Percentiles rank a stretch among this genome's conserved stretches.
Evolutionary conservation across 768 basidiomycete species (phyloP).

Genomic region (Guyanaporus albipodus): DNA sequence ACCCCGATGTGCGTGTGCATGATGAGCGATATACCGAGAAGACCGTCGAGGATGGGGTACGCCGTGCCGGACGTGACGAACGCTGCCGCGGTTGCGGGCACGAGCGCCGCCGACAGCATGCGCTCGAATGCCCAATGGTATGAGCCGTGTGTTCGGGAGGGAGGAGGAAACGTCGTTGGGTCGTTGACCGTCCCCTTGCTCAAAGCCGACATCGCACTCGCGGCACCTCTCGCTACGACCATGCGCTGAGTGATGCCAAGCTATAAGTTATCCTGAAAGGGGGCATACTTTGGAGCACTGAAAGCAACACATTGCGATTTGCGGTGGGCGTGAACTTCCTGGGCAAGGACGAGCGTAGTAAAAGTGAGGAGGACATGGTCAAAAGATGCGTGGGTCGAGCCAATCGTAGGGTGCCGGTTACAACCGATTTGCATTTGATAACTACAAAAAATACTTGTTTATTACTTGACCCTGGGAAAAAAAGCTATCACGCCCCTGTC

Average conservation of each 20-base stretch:
- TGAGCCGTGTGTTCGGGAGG: constrained; percentile 80
- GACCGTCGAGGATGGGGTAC: constrained; percentile 85
- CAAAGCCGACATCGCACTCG: constrained; percentile 55
- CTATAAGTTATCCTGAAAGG: background rate
- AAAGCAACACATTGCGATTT: constrained; percentile 38
- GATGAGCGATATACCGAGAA: constrained; percentile 82
- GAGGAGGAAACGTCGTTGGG: constrained; percentile 82
- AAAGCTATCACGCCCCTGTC: too few species aligned
- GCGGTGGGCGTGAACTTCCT: constrained; percentile 37
- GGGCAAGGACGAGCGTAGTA: constrained; percentile 47
- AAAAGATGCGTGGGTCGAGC: background rate
- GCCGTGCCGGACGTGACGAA: constrained; percentile 71
- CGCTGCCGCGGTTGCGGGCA: constrained; percentile 85
- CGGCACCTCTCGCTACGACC: constrained; percentile 39
- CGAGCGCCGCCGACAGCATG: constrained; percentile 77
- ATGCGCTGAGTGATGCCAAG: background rate
- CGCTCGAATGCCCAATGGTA: constrained; percentile 95
- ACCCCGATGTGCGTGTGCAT: constrained; percentile 97
- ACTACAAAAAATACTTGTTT: background rate
- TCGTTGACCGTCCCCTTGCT: constrained; percentile 94
- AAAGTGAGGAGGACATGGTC: constrained; percentile 46
- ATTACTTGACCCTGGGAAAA: background rate
- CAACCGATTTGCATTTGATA: background rate
- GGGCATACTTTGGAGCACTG: constrained; percentile 42
- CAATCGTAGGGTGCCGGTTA: background rate